Evolutionary conservation across 345 rosid genomes (phyloP), one percentile per base, ranked within the genome.

Genomic region (Sonneratia alba): DNA sequence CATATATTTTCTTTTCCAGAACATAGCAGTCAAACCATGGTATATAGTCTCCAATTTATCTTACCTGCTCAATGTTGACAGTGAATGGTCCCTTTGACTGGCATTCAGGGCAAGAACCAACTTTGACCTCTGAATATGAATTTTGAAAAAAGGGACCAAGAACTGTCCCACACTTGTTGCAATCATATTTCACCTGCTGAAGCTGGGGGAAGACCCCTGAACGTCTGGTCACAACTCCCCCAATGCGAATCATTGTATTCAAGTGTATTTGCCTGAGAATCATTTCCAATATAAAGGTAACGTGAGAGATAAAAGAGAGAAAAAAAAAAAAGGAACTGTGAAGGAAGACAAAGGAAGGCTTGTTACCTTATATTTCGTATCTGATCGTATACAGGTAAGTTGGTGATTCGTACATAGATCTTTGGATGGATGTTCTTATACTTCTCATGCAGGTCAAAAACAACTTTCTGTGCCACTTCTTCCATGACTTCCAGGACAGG

Each of bases 401-500:
- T 95, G 68, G 94, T 83, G 38, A 92, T 84, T 61, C 93, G 97
- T 68, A 92, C 91, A 77, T 87, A 92, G 53, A 92, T 92, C 84
- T 89, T 92, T 57, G 84, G 90, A 71, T 90, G 98, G 76, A 92
- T 95, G 68, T 86, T 87, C 70, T 82, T 92, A 82, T 90, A 95
- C 77, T 89, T 95, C 36, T 96, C 96, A 78, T 90, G 97, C 75
- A 95, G 81, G 68, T 87, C 88, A 72, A 95, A 88, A 75, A 95
- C 92, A 72, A 90, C 96, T 47, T 79, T 90, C 77, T 83, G 80
- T 3, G 88, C 84, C 68, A 92, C 89, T 77, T 92, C 94, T 83
- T 95, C 99, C 99, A 95, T 90, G 75, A 95, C 97, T 82, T 92
- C 98, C 40, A 95, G 87, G 63, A 95, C 98, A 77, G 99, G 86